Evolutionary conservation across 2,329 filamentous ascomycete species (phyloP).

Genomic region (Aureobasidium pullulans): DNA sequence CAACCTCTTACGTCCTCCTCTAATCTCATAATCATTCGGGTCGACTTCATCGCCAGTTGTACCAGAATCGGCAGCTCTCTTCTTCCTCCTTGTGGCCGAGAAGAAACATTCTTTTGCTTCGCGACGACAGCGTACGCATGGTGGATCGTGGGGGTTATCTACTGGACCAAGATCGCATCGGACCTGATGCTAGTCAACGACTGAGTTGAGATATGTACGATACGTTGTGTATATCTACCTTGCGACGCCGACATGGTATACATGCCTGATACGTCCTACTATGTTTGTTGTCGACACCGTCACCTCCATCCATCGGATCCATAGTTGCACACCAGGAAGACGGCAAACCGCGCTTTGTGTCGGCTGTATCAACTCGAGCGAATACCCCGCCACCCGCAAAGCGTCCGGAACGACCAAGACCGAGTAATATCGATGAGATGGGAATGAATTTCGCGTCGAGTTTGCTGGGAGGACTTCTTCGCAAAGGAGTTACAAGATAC

Average conservation of each 20-base stretch:
- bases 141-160: slow-evolving; percentile 88
- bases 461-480: too few relatives aligned
- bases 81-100: slow-evolving; percentile 86
- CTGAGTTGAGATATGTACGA: background rate
- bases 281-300: slow-evolving; percentile 8
- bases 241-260: slow-evolving; percentile 50
- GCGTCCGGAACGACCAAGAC: background rate
- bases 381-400: slow-evolving; percentile 3
- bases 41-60: slow-evolving; percentile 38
- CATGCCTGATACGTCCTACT: slow-evolving; percentile 36
- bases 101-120: slow-evolving; percentile 98
- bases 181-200: slow-evolving; percentile 34
- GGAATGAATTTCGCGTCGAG: background rate
- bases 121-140: slow-evolving; percentile 85
- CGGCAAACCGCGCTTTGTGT: slow-evolving; percentile 13
- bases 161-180: slow-evolving; percentile 61
- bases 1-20: slow-evolving; percentile 65
- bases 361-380: background rate
- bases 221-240: slow-evolving; percentile 23
- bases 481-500: background rate
- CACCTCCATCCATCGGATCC: background rate
- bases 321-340: background rate
- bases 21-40: slow-evolving; percentile 56
- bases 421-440: background rate
- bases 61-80: slow-evolving; percentile 56